Percentiles rank a stretch among this genome's conserved stretches.
These are phyloP conservation scores for Ascochyta clinopodiicola DNA, from an alignment of 2,329 filamentous ascomycete species.

Conservation along the genomic window DNA sequence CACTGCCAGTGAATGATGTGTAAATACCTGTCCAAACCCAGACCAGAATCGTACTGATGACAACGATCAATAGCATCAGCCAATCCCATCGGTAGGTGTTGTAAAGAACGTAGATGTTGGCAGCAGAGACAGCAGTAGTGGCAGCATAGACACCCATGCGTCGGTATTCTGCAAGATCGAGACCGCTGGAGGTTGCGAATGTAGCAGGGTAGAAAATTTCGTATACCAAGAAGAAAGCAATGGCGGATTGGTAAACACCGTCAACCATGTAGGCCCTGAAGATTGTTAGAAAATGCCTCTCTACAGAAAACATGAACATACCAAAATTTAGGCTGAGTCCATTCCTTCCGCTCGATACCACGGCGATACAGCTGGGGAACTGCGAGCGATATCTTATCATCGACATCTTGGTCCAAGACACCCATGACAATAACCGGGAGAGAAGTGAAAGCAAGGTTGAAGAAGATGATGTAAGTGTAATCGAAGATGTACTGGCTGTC, in stretches of 20 bases:
- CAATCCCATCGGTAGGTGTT: conserved; percentile 99
- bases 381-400: conserved; percentile 88
- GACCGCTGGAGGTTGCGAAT: conserved; percentile 74
- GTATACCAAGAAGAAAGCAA: conserved; percentile 93
- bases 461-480: conserved; percentile 95
- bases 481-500: conserved; percentile 98
- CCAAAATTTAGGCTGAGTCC: conserved; percentile 97
- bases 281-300: background rate
- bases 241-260: conserved; percentile 91
- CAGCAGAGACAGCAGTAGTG: conserved; percentile 81
- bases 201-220: conserved; percentile 74
- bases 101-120: conserved; percentile 93
- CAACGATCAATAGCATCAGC: conserved; percentile 84
- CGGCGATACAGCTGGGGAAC: conserved; percentile 95
- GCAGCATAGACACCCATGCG: conserved; percentile 88
- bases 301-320: conserved; percentile 55
- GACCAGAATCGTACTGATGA: conserved; percentile 82
- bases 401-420: conserved; percentile 95
- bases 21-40: conserved; percentile 98
- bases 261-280: conserved; percentile 83
- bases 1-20: conserved; percentile 64
- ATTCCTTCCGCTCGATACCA: conserved; percentile 94
- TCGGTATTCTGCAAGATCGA: conserved; percentile 77
- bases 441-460: conserved; percentile 96
- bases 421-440: conserved; percentile 94